Evolutionary conservation across 768 basidiomycete species (phyloP).

Genomic region (Rickenella mellea): DNA sequence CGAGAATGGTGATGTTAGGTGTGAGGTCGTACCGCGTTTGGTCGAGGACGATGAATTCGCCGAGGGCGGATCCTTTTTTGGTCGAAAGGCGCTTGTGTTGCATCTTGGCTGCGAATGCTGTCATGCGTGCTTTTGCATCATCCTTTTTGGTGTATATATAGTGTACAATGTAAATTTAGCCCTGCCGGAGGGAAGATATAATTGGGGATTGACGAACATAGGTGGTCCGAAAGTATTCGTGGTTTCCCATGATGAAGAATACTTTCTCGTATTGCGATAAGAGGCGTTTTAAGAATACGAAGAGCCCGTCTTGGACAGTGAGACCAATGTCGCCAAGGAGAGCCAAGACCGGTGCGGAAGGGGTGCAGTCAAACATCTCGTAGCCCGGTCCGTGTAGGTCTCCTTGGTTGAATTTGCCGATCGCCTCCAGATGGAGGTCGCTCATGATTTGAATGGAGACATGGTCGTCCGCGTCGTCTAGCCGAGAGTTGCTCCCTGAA

Average conservation of each 20-base stretch:
- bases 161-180: no score
- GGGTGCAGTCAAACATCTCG: slow-evolving; percentile 9
- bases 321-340: slow-evolving; percentile 29
- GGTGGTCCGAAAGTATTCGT: no score
- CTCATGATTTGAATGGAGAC: slow-evolving; percentile 18
- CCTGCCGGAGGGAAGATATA: no score
- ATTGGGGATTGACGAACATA: no score
- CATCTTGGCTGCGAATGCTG: slow-evolving; percentile 8
- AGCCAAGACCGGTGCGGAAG: slow-evolving; percentile 20
- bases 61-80: slow-evolving; percentile 4
- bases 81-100: slow-evolving; percentile 3
- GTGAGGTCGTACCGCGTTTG: slow-evolving; percentile 25
- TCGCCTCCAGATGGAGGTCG: slow-evolving; percentile 24
- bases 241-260: slow-evolving; percentile 27
- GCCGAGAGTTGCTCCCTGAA: no score
- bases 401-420: no score
- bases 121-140: slow-evolving; percentile 7
- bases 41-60: slow-evolving; percentile 23
- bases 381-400: no score
- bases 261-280: slow-evolving; percentile 20
- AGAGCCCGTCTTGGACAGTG: slow-evolving; percentile 20
- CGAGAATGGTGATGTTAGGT: slow-evolving; percentile 24
- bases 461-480: no score
- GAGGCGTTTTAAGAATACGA: slow-evolving; percentile 22
- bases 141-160: no score